Base-by-base conservation (phyloP, 2,329 filamentous ascomycete genomes). In the Sporothrix brasiliensis region DNA sequence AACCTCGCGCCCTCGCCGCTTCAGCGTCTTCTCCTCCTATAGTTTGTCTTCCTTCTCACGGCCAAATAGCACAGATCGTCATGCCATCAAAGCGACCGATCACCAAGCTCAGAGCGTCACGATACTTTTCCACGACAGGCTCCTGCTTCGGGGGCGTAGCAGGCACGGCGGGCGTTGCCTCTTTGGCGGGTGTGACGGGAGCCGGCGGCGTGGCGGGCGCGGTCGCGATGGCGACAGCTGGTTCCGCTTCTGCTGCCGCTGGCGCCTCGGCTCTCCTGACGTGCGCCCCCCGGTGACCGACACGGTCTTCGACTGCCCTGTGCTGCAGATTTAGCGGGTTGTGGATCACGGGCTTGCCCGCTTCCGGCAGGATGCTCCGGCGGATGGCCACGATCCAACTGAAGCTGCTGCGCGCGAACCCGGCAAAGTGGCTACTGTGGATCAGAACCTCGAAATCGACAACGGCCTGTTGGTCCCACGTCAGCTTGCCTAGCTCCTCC, bases 401-500 rank as follows among this genome's bases (percentile, higher is more conserved):
- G 66, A 72, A 72, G 52, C 65, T 70, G 52, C 71, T 72, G 24
- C 71, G 68, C 41, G 68, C 56, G 34, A 72, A 72, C 1, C 71
- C 71, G 44, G 68, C 68, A 68, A 72, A 72, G 19, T 66, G 60
- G 50, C 49, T 63, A 65, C 71, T 72, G 66, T 72, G 71, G 21
- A 72, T 39, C 9, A 72, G 68, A 30, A 72, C 71, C 47, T 72
- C 68, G n/a, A 68, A 72, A 34, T 72, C 71, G 27, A 72, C 71
- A 52, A 72, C 68, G 21, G 68, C 71, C 60, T 72, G 72, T 68
- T 74, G 73, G 67, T 74, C 73, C 73, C 79, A 81, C 14, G 76
- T 77, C n/a, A 82, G 70, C 16, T 72, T 69, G 10, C 74, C 69
- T 10, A 82, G 73, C 6, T 71, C 73, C 14, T 73, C 71, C 2